Conservation (phyloP, 176 grass and related monocot genomes). For the sorghum (Sorghum bicolor) region Sorghum_bicolor_NCBIv3 NC_012871.2:67258001-67258500, state of each 20-base stretch:
- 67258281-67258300: neutral
- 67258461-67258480: slow-evolving; percentile 88
- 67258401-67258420: slow-evolving; percentile 2
- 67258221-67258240: neutral
- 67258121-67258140: slow-evolving; percentile 65
- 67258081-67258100: slow-evolving; percentile 89
- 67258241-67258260: neutral
- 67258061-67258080: slow-evolving; percentile 89
- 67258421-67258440: slow-evolving; percentile 6
- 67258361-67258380: neutral
- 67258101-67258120: slow-evolving; percentile 94
- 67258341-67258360: neutral
- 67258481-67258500: slow-evolving; percentile 55
- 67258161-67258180: slow-evolving; percentile 90
- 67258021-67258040: neutral
- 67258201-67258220: neutral
- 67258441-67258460: slow-evolving; percentile 95
- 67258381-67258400: neutral
- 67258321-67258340: neutral
- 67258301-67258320: neutral
- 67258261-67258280: neutral
- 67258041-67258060: slow-evolving; percentile 26
- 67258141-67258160: slow-evolving; percentile 62
- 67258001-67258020: neutral
- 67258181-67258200: slow-evolving; percentile 52